phyloP scores from a whole-genome alignment of 345 rosid species.

The Gossypium herbaceum region DNA sequence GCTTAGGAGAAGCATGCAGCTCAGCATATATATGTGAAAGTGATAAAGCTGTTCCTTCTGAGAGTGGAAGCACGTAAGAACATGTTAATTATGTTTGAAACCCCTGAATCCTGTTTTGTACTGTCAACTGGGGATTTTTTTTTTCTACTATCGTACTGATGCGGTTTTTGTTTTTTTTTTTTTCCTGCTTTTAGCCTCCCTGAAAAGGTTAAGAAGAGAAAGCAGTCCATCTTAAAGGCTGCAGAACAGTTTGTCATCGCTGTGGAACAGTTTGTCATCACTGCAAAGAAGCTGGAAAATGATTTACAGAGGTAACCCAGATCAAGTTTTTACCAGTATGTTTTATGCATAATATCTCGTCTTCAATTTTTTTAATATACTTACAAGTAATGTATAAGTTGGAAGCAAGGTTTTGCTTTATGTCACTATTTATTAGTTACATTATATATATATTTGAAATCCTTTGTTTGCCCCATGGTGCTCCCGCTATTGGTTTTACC shows the following conservation, averaged over 20 bases:
- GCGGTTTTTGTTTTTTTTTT: neutral
- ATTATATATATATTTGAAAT: neutral
- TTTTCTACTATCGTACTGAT: neutral
- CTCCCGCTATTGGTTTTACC: neutral
- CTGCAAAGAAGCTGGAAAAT: constrained; percentile 55
- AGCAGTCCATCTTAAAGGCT: constrained; percentile 48
- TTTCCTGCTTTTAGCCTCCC: constrained; percentile 29
- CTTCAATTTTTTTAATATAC: too few relatives aligned
- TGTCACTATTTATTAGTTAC: neutral
- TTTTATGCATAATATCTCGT: neutral
- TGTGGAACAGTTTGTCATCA: constrained; percentile 40
- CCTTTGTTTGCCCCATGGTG: constrained; percentile 12
- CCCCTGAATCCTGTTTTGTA: neutral
- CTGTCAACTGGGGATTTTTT: neutral
- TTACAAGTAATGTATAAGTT: too few relatives aligned
- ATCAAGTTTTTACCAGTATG: constrained; percentile 4
- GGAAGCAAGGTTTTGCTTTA: neutral
- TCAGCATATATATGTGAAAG: constrained; percentile 28
- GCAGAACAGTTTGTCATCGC: constrained; percentile 56
- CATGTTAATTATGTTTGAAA: neutral
- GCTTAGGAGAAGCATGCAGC: constrained; percentile 73
- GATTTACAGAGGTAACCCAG: constrained; percentile 51
- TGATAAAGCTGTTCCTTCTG: constrained; percentile 25
- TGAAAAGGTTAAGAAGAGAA: constrained; percentile 40
- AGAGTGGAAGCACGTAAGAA: constrained; percentile 54